These are phyloP conservation scores for Fraxinus latifolia DNA, from an alignment of 305 asterid genomes.

Conservation along the genomic window DNA sequence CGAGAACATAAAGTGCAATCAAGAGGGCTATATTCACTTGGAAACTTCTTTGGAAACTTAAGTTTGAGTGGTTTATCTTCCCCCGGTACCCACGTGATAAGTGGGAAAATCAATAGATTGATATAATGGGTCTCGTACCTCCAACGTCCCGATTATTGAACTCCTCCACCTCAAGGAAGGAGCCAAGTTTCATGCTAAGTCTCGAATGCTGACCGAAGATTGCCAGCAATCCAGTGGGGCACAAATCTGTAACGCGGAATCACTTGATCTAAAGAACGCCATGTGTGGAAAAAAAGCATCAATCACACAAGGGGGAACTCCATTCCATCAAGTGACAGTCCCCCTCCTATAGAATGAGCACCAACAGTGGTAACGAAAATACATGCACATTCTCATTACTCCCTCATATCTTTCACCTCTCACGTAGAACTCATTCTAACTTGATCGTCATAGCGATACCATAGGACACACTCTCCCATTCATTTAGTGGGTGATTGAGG, in stretches of 20 bases:
- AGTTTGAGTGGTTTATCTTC: not conserved
- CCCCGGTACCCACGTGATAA: not conserved
- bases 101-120: not conserved
- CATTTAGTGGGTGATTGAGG: not conserved
- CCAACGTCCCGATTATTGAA: not conserved
- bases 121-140: not conserved
- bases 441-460: not conserved
- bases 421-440: not conserved
- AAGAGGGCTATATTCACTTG: not conserved
- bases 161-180: not conserved
- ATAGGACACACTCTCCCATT: not conserved
- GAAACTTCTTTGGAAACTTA: not conserved
- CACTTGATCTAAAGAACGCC: not conserved
- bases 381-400: not conserved
- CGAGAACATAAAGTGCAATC: not conserved
- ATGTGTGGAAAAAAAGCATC: not conserved
- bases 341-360: not conserved
- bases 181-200: not conserved
- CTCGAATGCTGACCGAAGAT: not conserved
- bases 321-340: not conserved
- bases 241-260: not conserved
- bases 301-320: not conserved
- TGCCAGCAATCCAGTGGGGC: not conserved
- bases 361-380: not conserved
- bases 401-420: not conserved